These are phyloP conservation scores for Trebouxia sp. DNA, from an alignment of 139 green algal genomes.

Conservation along the genomic window DNA sequence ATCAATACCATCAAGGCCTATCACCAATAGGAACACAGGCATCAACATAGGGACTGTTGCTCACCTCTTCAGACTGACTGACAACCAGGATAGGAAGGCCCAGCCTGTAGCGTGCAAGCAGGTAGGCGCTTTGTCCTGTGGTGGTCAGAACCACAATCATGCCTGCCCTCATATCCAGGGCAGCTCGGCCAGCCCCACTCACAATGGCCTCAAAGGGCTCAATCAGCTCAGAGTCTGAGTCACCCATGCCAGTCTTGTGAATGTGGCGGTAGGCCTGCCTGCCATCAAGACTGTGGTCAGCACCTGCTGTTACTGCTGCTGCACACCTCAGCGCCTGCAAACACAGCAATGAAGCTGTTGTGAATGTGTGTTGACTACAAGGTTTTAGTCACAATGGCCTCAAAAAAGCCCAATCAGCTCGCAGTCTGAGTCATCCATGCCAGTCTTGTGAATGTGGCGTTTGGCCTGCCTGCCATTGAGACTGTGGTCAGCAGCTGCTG, in stretches of 20 bases:
- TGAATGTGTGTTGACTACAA: background rate
- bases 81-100: conserved; percentile 12
- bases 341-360: no score
- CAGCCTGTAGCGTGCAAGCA: conserved; percentile 21
- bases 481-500: conserved; percentile 4
- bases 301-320: background rate
- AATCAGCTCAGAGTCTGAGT: background rate
- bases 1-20: no score
- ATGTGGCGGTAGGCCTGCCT: conserved; percentile 24
- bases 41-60: background rate
- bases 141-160: conserved; percentile 26
- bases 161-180: conserved; percentile 26
- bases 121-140: background rate
- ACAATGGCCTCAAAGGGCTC: conserved; percentile 26
- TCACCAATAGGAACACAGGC: no score
- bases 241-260: conserved; percentile 21
- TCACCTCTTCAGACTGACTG: conserved; percentile 13
- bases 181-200: background rate
- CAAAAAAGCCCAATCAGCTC: background rate
- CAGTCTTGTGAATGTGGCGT: conserved; percentile 28
- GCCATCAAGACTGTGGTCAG: conserved; percentile 21
- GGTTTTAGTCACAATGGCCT: conserved; percentile 1
- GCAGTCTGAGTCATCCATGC: background rate
- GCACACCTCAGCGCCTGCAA: conserved; percentile 4
- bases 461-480: conserved; percentile 5